Percentiles rank a stretch among this genome's conserved stretches.
These are phyloP conservation scores for Heterobasidion occidentale DNA, from an alignment of 1,284 basidiomycete genomes.

Conservation along the genomic window DNA sequence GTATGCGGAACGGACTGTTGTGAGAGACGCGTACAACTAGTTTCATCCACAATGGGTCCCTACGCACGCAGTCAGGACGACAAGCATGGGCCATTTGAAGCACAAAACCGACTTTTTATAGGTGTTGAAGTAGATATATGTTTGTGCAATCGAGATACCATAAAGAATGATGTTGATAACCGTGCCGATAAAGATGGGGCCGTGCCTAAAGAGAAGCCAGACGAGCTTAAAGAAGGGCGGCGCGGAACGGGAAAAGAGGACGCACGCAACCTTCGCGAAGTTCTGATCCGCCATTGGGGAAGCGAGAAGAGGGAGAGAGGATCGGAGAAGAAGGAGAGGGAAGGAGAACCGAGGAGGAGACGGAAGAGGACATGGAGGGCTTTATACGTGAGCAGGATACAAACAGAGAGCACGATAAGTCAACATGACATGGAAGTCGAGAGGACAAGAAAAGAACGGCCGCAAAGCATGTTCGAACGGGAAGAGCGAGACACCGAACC, in stretches of 20 bases:
- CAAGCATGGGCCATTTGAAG: background rate
- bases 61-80: conserved; percentile 1
- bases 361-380: background rate
- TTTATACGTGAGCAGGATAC: background rate
- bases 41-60: conserved; percentile 27
- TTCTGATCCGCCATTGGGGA: no score
- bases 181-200: conserved; percentile 32
- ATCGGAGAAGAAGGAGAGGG: background rate
- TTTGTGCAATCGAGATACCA: conserved; percentile 33
- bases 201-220: conserved; percentile 18
- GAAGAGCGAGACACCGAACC: no score
- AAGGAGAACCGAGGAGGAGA: background rate
- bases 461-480: no score
- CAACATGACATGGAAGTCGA: no score
- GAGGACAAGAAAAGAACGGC: no score
- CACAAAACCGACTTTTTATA: conserved; percentile 19
- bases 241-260: no score
- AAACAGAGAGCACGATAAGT: no score
- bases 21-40: conserved; percentile 17
- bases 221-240: no score
- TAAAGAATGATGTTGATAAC: conserved; percentile 32
- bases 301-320: no score
- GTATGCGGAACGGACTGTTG: background rate
- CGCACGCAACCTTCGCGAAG: no score
- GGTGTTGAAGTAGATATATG: conserved; percentile 31